Base-by-base conservation (phyloP, 768 basidiomycete genomes). In the Aureoboletus auriporus region DNA sequence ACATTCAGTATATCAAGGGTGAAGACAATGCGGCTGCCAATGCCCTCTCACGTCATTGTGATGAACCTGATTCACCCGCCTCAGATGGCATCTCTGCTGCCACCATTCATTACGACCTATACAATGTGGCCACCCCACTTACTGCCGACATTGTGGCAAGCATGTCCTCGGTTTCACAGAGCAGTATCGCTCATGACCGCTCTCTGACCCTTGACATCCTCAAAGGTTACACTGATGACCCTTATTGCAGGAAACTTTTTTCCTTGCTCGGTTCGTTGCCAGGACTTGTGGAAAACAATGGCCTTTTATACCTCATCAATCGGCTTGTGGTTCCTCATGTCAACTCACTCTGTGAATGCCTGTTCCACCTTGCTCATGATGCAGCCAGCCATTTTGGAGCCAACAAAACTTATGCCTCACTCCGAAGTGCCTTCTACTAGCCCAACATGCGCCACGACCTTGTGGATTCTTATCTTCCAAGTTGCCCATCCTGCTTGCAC, bases 1-100 rank as follows among this genome's bases (percentile, higher is more conserved):
- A 52, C 0, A 67, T 75, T 14, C 42, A 46, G 4, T 76, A 75
- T 46, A 50, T 78, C 61, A 48, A 59, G 0, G 74, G 74, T 0
- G 54, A 56, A 1, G 62, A 68, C 5, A 76, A 79, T 49, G 55
- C 64, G 0, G 50, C 71, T 0, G 66, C 71, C 0, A 74, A 79
- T 55, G 67, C 72, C 0, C 53, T 79, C 6, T 77, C 73, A 1
- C 33, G 26, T 29, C 28, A 13, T 5, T 1, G 2, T 17, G 31
- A 39, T 34, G n/a, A 14, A n/a, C 11, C 13, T 1, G 11, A 10
- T 6, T 14, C 9, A 20, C 6, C 7, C 14, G 12, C n/a, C 27
- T 9, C 12, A 7, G 1, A 17, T 10, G 26, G 30, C 12, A n/a
- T n/a, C n/a, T n/a, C n/a, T n/a, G n/a, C n/a, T n/a, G n/a, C n/a